Conservation (phyloP, 805 yeast genomes). For the Saturnispora silvae region DNA sequence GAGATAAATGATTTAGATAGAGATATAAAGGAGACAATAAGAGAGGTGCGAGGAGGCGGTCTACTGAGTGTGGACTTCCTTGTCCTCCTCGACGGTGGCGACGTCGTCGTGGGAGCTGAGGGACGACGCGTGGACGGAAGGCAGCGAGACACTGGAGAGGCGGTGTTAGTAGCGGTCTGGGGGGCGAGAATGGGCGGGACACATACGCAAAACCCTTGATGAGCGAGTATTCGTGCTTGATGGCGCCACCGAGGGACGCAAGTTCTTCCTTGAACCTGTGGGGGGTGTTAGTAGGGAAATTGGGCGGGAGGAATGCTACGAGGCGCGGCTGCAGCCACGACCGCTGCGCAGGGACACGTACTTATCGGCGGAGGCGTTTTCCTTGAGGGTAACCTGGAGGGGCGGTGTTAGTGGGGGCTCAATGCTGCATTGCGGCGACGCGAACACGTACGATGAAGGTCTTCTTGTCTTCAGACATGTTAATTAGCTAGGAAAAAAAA, state of each 20-base stretch:
- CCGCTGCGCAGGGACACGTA: too few species aligned
- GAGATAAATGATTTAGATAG: too few species aligned
- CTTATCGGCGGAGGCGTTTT: constrained; percentile 6
- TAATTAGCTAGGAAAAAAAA: too few species aligned
- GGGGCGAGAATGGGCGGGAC: neutral
- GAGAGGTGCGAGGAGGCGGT: too few species aligned
- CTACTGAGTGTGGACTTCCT: constrained; percentile 42
- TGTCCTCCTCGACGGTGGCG: constrained; percentile 55
- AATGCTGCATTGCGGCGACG: too few species aligned
- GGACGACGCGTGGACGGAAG: constrained; percentile 38
- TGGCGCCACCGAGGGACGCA: constrained; percentile 44
- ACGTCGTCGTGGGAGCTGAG: constrained; percentile 41
- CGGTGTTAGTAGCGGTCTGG: too few species aligned
- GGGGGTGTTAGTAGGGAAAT: constrained; percentile 2
- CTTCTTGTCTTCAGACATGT: too few species aligned
- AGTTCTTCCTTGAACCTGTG: constrained; percentile 37
- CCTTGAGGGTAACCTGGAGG: constrained; percentile 6
- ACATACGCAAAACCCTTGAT: constrained; percentile 54
- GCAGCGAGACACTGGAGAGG: constrained; percentile 37
- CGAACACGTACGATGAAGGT: constrained; percentile 7
- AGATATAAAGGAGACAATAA: too few species aligned
- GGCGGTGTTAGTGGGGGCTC: constrained; percentile 1
- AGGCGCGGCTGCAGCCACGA: too few species aligned
- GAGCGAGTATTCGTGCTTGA: constrained; percentile 49
- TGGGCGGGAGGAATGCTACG: neutral